Percentiles rank a stretch among this genome's conserved stretches.
phyloP scores from a whole-genome alignment of 768 basidiomycete species.

The Pisolithus marmoratus region DNA sequence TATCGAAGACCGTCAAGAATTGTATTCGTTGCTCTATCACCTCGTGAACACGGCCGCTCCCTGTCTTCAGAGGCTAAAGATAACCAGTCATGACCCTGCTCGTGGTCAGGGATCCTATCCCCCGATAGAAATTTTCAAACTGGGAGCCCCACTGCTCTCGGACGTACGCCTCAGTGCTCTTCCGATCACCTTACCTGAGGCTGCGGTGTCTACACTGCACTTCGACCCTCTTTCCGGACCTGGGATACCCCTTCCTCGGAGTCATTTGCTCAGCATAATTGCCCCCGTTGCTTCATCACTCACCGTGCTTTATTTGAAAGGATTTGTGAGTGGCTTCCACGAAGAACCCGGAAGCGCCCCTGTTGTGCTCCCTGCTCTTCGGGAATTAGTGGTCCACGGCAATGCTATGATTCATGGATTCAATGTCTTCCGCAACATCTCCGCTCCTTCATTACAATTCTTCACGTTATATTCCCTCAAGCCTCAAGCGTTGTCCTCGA shows the following conservation, averaged over 20 bases:
- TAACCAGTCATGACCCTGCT: constrained; percentile 20
- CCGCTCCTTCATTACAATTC: constrained; percentile 23
- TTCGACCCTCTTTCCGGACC: constrained; percentile 30
- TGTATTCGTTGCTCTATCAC: constrained; percentile 17
- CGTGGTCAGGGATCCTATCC: constrained; percentile 22
- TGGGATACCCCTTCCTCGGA: constrained; percentile 22
- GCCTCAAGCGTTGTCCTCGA: constrained; percentile 24
- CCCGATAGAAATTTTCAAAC: constrained; percentile 27
- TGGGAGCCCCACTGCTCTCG: constrained; percentile 25
- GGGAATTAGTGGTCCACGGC: constrained; percentile 26
- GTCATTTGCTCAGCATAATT: constrained; percentile 24
- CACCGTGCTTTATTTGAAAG: constrained; percentile 26
- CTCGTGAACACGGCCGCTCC: constrained; percentile 21
- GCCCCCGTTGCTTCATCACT: constrained; percentile 22
- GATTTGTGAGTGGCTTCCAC: constrained; percentile 28
- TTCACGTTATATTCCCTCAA: constrained; percentile 22
- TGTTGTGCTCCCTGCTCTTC: constrained; percentile 24
- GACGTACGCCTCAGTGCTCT: constrained; percentile 29
- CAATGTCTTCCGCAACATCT: constrained; percentile 31
- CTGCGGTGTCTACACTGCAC: constrained; percentile 27
- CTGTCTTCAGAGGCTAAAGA: constrained; percentile 22
- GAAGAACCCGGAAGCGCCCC: constrained; percentile 29
- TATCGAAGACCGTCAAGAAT: constrained; percentile 27
- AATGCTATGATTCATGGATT: constrained; percentile 28
- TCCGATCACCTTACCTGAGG: constrained; percentile 25